These are phyloP conservation scores for Rhizomucor pusillus DNA, from an alignment of 371 early-diverging fungal species.

Conservation along the genomic window DNA sequence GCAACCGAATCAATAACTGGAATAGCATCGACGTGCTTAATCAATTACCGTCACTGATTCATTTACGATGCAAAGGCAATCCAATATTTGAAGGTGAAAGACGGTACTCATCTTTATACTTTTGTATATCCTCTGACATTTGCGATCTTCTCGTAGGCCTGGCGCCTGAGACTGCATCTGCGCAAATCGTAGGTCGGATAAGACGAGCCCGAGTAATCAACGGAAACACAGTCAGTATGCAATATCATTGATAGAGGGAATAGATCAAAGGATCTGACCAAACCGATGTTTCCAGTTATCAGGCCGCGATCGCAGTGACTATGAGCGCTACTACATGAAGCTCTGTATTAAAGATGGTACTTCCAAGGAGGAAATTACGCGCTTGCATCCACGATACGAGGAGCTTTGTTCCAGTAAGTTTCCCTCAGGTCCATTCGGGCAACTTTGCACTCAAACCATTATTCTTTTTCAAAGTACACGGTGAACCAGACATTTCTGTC, in stretches of 20 bases:
- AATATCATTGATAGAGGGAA: not conserved
- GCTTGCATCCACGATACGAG: slow-evolving; percentile 55
- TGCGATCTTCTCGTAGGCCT: slow-evolving; percentile 9
- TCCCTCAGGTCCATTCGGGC: not conserved
- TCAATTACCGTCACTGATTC: slow-evolving; percentile 28
- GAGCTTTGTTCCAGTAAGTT: slow-evolving; percentile 51
- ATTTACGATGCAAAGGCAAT: slow-evolving; percentile 49
- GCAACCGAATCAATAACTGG: slow-evolving; percentile 43
- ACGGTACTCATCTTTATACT: not conserved
- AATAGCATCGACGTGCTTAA: slow-evolving; percentile 45
- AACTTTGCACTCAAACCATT: not conserved
- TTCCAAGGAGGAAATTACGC: slow-evolving; percentile 34
- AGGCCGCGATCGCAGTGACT: slow-evolving; percentile 55
- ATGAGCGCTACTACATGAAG: slow-evolving; percentile 76
- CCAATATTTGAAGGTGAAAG: slow-evolving; percentile 42
- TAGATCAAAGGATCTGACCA: not conserved
- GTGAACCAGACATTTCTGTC: slow-evolving; percentile 46
- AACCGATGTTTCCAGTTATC: slow-evolving; percentile 30
- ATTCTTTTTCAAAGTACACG: slow-evolving; percentile 38
- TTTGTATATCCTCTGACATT: not conserved
- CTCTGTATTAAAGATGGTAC: slow-evolving; percentile 38
- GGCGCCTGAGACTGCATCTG: slow-evolving; percentile 17
- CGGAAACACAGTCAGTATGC: slow-evolving; percentile 37
- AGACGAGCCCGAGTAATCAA: slow-evolving; percentile 23
- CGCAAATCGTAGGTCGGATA: slow-evolving; percentile 40